A percentile compares a stretch with the other conserved stretches of the same genome.
Evolutionary conservation across 192 early-diverging fungal genomes (phyloP).

Genomic region (Phlyctochytrium bullatum): DNA sequence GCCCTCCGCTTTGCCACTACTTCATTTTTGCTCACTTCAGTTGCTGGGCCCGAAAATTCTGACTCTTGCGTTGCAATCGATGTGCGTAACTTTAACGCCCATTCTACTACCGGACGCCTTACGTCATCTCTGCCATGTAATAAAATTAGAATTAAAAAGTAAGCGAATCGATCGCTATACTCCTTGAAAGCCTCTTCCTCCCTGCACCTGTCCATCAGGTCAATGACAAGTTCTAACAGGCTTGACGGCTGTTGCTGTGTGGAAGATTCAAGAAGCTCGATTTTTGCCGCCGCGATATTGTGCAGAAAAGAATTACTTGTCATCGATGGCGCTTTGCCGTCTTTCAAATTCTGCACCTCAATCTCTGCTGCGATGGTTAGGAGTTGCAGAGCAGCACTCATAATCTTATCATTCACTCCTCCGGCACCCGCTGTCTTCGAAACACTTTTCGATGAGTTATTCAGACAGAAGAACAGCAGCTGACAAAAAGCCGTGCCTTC

Average conservation of each 20-base stretch:
- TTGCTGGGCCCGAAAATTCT: not conserved
- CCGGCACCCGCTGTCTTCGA: not conserved
- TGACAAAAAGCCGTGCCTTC: not conserved
- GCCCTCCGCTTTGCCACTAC: slow-evolving; percentile 70
- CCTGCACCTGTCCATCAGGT: slow-evolving; percentile 58
- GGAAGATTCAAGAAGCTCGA: not conserved
- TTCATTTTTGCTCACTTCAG: slow-evolving; percentile 49
- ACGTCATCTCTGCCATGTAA: slow-evolving; percentile 56
- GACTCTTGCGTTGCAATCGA: not conserved
- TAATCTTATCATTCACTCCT: slow-evolving; percentile 56
- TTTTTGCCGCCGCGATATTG: not conserved
- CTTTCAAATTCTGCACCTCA: too few species aligned
- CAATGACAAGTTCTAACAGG: slow-evolving; percentile 68
- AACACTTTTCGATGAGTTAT: not conserved
- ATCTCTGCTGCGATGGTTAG: slow-evolving; percentile 66
- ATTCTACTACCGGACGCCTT: not conserved
- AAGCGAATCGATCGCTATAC: slow-evolving; percentile 51
- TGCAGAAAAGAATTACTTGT: not conserved
- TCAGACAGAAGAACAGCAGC: not conserved
- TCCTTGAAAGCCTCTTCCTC: slow-evolving; percentile 76
- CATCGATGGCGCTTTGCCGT: too few species aligned
- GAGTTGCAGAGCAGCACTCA: slow-evolving; percentile 78
- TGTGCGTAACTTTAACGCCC: slow-evolving; percentile 24
- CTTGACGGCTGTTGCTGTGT: slow-evolving; percentile 29
- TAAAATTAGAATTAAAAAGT: slow-evolving; percentile 68